A percentile compares a stretch with the other conserved stretches of the same genome.
These are phyloP conservation scores for Penicillium nordicum DNA, from an alignment of 2,329 filamentous ascomycete genomes.

Conservation along the genomic window DNA sequence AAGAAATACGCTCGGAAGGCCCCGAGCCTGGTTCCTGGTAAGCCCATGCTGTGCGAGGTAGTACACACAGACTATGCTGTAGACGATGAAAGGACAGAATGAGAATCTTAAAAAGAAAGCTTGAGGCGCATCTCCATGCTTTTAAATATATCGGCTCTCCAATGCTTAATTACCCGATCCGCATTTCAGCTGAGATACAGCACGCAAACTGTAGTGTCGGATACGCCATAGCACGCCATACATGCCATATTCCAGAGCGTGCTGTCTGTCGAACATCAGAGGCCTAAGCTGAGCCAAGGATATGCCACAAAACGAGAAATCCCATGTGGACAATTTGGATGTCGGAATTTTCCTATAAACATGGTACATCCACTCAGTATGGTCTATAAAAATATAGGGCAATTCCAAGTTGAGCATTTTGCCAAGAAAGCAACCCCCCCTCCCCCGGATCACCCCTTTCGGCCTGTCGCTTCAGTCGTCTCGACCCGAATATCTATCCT, in stretches of 20 bases:
- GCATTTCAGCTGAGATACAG: background rate
- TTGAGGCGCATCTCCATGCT: background rate
- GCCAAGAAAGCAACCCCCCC: background rate
- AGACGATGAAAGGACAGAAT: background rate
- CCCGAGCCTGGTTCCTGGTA: conserved; percentile 20
- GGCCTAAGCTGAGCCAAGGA: background rate
- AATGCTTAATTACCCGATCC: background rate
- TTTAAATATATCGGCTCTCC: background rate
- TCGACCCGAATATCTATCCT: conserved; percentile 16
- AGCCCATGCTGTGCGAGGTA: background rate
- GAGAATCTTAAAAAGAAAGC: background rate
- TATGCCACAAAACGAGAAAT: background rate
- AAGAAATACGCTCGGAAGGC: conserved; percentile 25
- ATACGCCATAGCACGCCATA: conserved; percentile 27
- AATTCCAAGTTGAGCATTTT: background rate
- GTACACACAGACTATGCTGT: background rate
- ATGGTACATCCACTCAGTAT: background rate
- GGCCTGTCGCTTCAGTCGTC: conserved; percentile 13
- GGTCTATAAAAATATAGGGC: background rate
- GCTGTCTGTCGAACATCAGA: background rate
- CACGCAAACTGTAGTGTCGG: conserved; percentile 18
- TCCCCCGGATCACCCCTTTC: background rate
- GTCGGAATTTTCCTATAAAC: background rate
- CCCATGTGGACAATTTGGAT: background rate
- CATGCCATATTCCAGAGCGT: background rate